Evolutionary conservation across 2,329 filamentous ascomycete genomes (phyloP), one percentile per base, ranked within the genome.

Genomic region (Nigrospora oryzae): DNA sequence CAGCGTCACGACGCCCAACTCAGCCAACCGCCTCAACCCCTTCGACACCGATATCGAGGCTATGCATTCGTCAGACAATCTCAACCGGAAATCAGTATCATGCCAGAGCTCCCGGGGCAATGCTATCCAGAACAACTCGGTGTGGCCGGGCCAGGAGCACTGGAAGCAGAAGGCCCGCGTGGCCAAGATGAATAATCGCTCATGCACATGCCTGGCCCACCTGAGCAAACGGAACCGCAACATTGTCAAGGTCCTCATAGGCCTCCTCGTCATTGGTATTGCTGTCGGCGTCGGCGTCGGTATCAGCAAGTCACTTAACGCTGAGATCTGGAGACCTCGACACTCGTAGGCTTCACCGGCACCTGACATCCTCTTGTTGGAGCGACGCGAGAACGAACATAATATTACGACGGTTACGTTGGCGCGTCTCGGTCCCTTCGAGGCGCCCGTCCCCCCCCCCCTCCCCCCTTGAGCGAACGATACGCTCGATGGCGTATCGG

Each of bases 41-140:
- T 81, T 79, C 54, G 76, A 80, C 42, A 72, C 73, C 5, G 77
- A 81, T 51, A 64, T 80, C 40, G 77, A 81, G 57, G 75, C 73
- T 33, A 70, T 73, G 62, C 63, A 56, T 40, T 64, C 63, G 5
- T 59, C 58, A 51, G 63, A 72, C 53, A 57, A 60, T 30, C 54
- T 58, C 28, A 63, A 58, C 43, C 57, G 59, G 46, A 65, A 63
- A 47, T 28, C 23, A 28, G 23, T 28, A 10, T 28, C 23, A 10
- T 28, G 23, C 8, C 23, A 28, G 23, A 28, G 23, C 7, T 63
- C 63, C 5, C 53, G 60, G n/a, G 45, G 55, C 48, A 23, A 55
- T 45, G 59, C 56, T 15, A 61, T 55, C 35, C 57, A 58, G 30
- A 75, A 81, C 48, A 74, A 70, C 53, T 67, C 73, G 38, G 75